These are phyloP conservation scores for Babesia divergens DNA, from an alignment of 169 alveolate genomes.

Conservation along the genomic window DNA sequence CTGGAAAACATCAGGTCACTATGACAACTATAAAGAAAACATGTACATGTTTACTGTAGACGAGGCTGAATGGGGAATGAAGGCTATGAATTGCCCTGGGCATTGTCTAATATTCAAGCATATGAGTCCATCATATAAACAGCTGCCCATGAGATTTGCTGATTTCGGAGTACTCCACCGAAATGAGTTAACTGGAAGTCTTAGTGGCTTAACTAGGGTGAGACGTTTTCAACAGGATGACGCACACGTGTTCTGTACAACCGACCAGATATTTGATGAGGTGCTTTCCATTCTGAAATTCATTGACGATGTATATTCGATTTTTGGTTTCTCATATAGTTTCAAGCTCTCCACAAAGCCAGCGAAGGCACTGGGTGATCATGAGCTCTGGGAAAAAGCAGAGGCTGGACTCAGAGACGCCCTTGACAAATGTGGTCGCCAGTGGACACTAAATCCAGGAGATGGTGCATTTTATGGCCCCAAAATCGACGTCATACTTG, in stretches of 20 bases:
- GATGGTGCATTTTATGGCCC: conserved; percentile 99
- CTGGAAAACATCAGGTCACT: conserved; percentile 99
- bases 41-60: conserved; percentile 91
- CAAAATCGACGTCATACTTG: conserved; percentile 94
- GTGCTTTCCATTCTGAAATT: conserved; percentile 88
- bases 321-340: conserved; percentile 91
- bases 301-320: conserved; percentile 88
- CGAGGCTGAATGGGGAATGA: conserved; percentile 96
- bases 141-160: conserved; percentile 96
- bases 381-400: conserved; percentile 93
- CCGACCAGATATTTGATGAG: conserved; percentile 92
- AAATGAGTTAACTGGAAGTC: conserved; percentile 97
- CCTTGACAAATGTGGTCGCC: conserved; percentile 86
- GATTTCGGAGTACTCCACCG: conserved; percentile 99
- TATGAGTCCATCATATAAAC: conserved; percentile 90
- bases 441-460: conserved; percentile 94
- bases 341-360: conserved; percentile 96
- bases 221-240: conserved; percentile 99
- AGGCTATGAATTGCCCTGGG: conserved; percentile 99
- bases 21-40: conserved; percentile 89
- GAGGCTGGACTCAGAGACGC: conserved; percentile 92
- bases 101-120: conserved; percentile 94
- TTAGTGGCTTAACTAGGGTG: conserved; percentile 96
- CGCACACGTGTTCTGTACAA: conserved; percentile 98
- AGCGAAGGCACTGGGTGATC: conserved; percentile 91